Percentiles rank a stretch among this genome's conserved stretches.
These are phyloP conservation scores for Bocquillonia castaneifolia DNA, from an alignment of 441 rosid genomes.

Conservation along the genomic window DNA sequence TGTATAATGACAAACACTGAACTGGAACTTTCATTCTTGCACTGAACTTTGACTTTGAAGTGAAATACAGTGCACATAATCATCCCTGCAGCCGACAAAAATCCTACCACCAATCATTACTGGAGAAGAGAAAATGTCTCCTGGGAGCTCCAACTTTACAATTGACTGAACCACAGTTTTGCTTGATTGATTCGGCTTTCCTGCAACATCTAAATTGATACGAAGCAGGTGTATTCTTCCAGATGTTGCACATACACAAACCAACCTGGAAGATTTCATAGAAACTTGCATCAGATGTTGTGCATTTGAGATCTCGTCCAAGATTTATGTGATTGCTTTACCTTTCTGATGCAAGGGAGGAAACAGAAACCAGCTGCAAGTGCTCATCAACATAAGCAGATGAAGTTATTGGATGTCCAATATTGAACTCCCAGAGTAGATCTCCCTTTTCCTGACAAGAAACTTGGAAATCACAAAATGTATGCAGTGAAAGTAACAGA, in stretches of 20 bases:
- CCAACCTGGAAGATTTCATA: slow-evolving; percentile 48
- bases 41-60: slow-evolving; percentile 27
- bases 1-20: not conserved
- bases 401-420: slow-evolving; percentile 71
- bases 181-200: slow-evolving; percentile 23
- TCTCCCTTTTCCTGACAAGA: slow-evolving; percentile 61
- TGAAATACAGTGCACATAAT: slow-evolving; percentile 64
- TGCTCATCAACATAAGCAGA: slow-evolving; percentile 88
- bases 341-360: slow-evolving; percentile 48
- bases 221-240: slow-evolving; percentile 58
- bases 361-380: slow-evolving; percentile 45
- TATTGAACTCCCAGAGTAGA: slow-evolving; percentile 59
- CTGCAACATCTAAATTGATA: slow-evolving; percentile 27
- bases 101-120: slow-evolving; percentile 84
- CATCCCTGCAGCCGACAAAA: slow-evolving; percentile 88
- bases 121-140: slow-evolving; percentile 89
- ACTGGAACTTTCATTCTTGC: slow-evolving; percentile 9
- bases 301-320: not conserved
- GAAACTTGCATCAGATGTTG: slow-evolving; percentile 7
- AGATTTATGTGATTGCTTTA: slow-evolving; percentile 15
- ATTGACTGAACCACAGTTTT: slow-evolving; percentile 45
- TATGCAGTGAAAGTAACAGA: not conserved
- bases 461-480: slow-evolving; percentile 16
- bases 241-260: slow-evolving; percentile 63
- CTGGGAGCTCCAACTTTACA: slow-evolving; percentile 48